Evolutionary conservation across 495 filamentous ascomycete genomes (phyloP).

Genomic region (Endocarpon pusillum): DNA sequence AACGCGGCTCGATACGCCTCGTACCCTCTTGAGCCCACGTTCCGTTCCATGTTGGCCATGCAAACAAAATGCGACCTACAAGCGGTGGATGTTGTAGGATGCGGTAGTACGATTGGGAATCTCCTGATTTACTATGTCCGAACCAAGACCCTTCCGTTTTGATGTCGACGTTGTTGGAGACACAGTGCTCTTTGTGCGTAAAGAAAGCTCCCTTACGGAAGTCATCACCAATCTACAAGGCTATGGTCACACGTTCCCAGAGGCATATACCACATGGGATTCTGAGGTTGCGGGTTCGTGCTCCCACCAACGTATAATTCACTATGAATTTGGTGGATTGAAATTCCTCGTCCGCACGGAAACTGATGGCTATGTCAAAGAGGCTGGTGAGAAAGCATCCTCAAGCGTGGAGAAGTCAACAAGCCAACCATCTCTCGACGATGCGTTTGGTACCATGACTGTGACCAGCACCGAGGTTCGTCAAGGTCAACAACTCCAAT

Average conservation of each 20-base stretch:
- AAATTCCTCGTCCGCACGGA: conserved; percentile 41
- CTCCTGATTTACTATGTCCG: conserved; percentile 34
- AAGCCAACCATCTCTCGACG: conserved; percentile 1
- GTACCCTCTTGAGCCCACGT: conserved; percentile 41
- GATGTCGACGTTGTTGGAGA: conserved; percentile 39
- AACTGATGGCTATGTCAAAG: conserved; percentile 39
- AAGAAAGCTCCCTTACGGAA: conserved; percentile 36
- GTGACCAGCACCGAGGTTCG: conserved; percentile 4
- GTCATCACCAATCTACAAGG: conserved; percentile 34
- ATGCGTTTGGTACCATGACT: conserved; percentile 4
- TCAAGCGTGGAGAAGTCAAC: neutral
- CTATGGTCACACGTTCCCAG: conserved; percentile 48
- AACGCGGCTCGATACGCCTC: conserved; percentile 41
- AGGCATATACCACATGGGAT: conserved; percentile 44
- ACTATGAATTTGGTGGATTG: conserved; percentile 39
- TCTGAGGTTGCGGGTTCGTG: conserved; percentile 27
- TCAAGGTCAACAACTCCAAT: too few species aligned
- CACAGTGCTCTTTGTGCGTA: conserved; percentile 44
- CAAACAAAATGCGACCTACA: conserved; percentile 19
- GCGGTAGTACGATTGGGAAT: conserved; percentile 42
- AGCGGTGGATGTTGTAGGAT: conserved; percentile 41
- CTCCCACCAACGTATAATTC: conserved; percentile 45
- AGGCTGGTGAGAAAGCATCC: conserved; percentile 1
- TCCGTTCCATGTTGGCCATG: conserved; percentile 25
- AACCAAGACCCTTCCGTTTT: conserved; percentile 34